These are phyloP conservation scores for Yamadazyma trypodendri DNA, from an alignment of 1,139 yeast genomes.

Conservation along the genomic window DNA sequence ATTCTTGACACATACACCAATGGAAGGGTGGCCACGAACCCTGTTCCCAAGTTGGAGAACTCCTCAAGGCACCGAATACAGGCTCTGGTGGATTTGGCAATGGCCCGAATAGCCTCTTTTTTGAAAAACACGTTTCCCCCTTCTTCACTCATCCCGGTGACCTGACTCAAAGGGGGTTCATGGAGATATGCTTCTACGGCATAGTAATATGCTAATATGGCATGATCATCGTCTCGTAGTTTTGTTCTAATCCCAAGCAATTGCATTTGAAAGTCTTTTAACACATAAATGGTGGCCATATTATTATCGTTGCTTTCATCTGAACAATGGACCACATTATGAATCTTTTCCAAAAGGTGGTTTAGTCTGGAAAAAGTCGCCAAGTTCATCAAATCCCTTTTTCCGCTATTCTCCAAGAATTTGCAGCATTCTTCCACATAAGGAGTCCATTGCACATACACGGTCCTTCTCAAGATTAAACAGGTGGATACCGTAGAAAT, in stretches of 20 bases:
- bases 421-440: constrained; percentile 64
- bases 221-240: constrained; percentile 39
- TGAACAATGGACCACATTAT: constrained; percentile 45
- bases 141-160: constrained; percentile 19
- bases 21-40: constrained; percentile 56
- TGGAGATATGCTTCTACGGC: constrained; percentile 75
- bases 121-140: constrained; percentile 18
- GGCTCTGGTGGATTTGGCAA: constrained; percentile 53
- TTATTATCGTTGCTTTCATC: constrained; percentile 26
- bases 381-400: constrained; percentile 34
- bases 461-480: constrained; percentile 50
- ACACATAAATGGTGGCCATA: constrained; percentile 29
- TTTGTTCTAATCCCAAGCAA: constrained; percentile 36
- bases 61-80: constrained; percentile 54
- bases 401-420: constrained; percentile 38
- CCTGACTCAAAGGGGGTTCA: constrained; percentile 52
- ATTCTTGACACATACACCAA: constrained; percentile 62
- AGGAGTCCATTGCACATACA: constrained; percentile 57
- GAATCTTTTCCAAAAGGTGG: constrained; percentile 62
- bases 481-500: constrained; percentile 52
- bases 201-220: constrained; percentile 50
- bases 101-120: constrained; percentile 32
- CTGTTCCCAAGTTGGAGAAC: constrained; percentile 42
- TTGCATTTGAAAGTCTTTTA: constrained; percentile 42
- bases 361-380: constrained; percentile 63